Evolutionary conservation across 805 yeast genomes (phyloP), one percentile per base, ranked within the genome.

Genomic region (Isabelozyma rhagii): DNA sequence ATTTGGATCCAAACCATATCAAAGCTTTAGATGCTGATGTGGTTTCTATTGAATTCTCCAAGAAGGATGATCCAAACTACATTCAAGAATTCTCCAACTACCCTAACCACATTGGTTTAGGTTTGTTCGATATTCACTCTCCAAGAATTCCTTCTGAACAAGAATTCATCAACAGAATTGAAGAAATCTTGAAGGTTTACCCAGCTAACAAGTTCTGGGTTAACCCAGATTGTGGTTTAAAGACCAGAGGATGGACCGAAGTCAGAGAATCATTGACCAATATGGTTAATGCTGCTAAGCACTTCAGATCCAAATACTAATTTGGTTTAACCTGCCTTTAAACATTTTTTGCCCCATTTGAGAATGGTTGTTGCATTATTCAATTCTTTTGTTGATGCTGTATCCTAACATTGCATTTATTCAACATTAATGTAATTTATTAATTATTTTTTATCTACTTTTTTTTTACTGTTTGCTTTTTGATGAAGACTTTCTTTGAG

Each of bases 161-260:
- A 74, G 99, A 94, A 81, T 93, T 94, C 78, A 85, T 90, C 74
- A 78, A 85, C 71, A 91, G 97, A 81, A 89, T 94, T 69, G 84
- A 84, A 70, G 94, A 90, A 74, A 92, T 94, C 80, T 81, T 94
- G 78, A 90, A 91, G 82, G 94, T 89, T 54, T 93, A 93, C 83
- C 97, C 97, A 74, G 96, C 94, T 71, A 89, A 89, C 76, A 93
- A 92, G 78, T 89, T 94, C 85, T 94, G 99, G 99, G 96, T 94
- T 72, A 94, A 94, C 96, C 99, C 99, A 70, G 99, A 94, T 82
- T 94, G 99, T 85, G 99, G 99, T 85, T 85, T 94, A 77, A 94
- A 94, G 89, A 94, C 99, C 75, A 92, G 99, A 87, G 97, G 96
- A 66, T 94, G 99, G 99, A 90, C 88, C 65, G 99, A 94, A 84